phyloP scores from a whole-genome alignment of 306 rosid genomes.

The Castanea crenata region DNA sequence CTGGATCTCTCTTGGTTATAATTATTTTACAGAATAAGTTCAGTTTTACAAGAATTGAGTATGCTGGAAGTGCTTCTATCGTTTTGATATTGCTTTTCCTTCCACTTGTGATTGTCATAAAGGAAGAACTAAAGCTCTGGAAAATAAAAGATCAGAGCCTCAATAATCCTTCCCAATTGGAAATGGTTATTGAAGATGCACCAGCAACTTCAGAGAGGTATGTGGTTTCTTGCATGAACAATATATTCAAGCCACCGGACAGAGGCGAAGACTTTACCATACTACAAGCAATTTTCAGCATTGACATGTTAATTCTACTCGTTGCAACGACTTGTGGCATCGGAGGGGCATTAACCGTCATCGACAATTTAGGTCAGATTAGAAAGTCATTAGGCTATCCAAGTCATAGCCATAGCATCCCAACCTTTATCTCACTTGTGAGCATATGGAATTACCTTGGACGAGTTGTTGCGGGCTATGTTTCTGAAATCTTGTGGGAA shows the following conservation, averaged over 20 bases:
- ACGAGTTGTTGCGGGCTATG: conserved; percentile 44
- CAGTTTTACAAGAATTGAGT: conserved; percentile 28
- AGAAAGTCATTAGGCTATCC: conserved; percentile 58
- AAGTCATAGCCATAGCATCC: conserved; percentile 35
- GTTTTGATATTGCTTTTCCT: conserved; percentile 41
- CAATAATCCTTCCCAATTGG: conserved; percentile 8
- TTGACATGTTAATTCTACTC: conserved; percentile 57
- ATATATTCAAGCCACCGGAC: conserved; percentile 41
- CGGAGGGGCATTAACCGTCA: conserved; percentile 58
- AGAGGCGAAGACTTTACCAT: conserved; percentile 72
- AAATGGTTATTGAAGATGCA: conserved; percentile 18
- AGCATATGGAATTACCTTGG: conserved; percentile 80
- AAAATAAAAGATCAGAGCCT: conserved; percentile 14
- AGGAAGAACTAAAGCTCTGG: conserved; percentile 42
- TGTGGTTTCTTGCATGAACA: conserved; percentile 21
- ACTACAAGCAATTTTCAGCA: conserved; percentile 64
- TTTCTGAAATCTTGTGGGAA: conserved; percentile 47
- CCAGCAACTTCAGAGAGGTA: neutral
- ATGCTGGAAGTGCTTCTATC: conserved; percentile 27
- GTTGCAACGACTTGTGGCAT: conserved; percentile 33
- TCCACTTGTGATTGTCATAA: conserved; percentile 44
- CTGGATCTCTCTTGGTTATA: conserved; percentile 55
- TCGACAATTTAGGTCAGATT: conserved; percentile 72
- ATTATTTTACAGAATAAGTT: conserved; percentile 47
- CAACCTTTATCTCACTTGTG: conserved; percentile 58